Evolutionary conservation across 2,329 filamentous ascomycete species (phyloP), one percentile per base, ranked within the genome.

Genomic region (Fusarium agapanthi): DNA sequence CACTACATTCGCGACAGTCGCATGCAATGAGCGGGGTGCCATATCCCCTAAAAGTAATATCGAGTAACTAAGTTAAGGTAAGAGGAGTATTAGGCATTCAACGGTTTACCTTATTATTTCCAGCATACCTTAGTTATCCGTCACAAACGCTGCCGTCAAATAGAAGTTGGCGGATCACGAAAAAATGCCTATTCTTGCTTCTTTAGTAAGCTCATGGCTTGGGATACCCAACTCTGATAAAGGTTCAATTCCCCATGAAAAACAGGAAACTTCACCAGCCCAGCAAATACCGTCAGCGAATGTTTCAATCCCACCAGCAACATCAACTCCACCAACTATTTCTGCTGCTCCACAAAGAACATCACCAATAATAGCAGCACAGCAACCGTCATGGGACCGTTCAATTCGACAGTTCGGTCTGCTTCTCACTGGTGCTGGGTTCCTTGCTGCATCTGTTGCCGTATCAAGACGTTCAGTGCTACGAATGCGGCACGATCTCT

Each of bases 371-470:
- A 58, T 18, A 64, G n/a, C 55, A 44, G 47, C 32, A 6, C 37
- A 34, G 20, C 65, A 75, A 45, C 79, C 82, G 55, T 88, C 89
- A 50, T 73, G 75, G 65, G 68, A 65, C 18, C 77, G 88, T 86
- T 44, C 79, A 15, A 43, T 88, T 55, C 87, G 87, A 60, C 91
- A 95, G 80, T 82, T 94, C 20, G 86, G 90, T 30, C 82, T 97
- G 66, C 92, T 96, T 81, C 85, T 91, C 75, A 90, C 91, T 68
- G 95, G 95, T 45, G 87, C 93, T 16, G 86, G 89, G 61, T 97
- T 97, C 83, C 88, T 97, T 72, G 84, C 89, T 28, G 86, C 95
- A 71, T 93, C 94, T 3, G 85, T 92, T 4, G 79, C 91, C 61
- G 84, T 97, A 35, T 93, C 93, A 3, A 88, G 92, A 35, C 90